A percentile compares a stretch with the other conserved stretches of the same genome.
phyloP scores from a whole-genome alignment of 139 green algal genomes.

The Chlorella sp. region DNA sequence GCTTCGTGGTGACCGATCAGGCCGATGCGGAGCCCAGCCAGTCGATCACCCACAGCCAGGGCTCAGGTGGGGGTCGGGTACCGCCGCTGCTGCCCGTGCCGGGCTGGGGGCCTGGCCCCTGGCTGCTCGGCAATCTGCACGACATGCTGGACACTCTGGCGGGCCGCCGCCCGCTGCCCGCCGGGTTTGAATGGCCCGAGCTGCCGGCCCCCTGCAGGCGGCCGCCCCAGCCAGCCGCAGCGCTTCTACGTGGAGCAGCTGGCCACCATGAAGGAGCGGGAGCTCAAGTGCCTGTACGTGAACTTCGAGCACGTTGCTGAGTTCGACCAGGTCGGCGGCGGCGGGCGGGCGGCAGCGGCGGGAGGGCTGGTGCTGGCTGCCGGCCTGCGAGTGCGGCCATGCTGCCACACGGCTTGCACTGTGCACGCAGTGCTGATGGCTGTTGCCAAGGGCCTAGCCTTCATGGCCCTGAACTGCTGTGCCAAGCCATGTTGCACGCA shows the following conservation, averaged over 20 bases:
- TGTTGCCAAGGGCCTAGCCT: too few relatives aligned
- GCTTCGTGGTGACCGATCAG: slow-evolving; percentile 27
- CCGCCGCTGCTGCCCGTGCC: not conserved
- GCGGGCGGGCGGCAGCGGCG: not conserved
- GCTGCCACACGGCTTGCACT: too few relatives aligned
- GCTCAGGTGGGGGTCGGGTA: slow-evolving; percentile 18
- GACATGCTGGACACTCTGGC: too few relatives aligned
- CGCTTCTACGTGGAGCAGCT: slow-evolving; percentile 54
- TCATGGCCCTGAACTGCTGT: too few relatives aligned
- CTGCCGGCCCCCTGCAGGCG: not conserved
- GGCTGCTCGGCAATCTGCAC: not conserved
- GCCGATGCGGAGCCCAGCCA: slow-evolving; percentile 25
- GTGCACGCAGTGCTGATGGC: too few relatives aligned
- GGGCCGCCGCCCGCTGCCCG: too few relatives aligned
- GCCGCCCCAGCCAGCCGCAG: slow-evolving; percentile 11
- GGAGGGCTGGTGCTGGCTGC: not conserved
- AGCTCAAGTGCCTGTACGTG: slow-evolving; percentile 80
- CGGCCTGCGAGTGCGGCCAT: not conserved
- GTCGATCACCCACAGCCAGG: slow-evolving; percentile 16
- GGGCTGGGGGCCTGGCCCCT: not conserved
- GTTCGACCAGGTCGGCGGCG: slow-evolving; percentile 55
- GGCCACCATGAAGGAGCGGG: slow-evolving; percentile 52
- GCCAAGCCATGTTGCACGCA: too few relatives aligned
- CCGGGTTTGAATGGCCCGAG: slow-evolving; percentile 25
- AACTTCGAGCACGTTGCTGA: slow-evolving; percentile 79